Evolutionary conservation across 768 basidiomycete genomes (phyloP), one percentile per base, ranked within the genome.

Genomic region (Lactarius trivialis): DNA sequence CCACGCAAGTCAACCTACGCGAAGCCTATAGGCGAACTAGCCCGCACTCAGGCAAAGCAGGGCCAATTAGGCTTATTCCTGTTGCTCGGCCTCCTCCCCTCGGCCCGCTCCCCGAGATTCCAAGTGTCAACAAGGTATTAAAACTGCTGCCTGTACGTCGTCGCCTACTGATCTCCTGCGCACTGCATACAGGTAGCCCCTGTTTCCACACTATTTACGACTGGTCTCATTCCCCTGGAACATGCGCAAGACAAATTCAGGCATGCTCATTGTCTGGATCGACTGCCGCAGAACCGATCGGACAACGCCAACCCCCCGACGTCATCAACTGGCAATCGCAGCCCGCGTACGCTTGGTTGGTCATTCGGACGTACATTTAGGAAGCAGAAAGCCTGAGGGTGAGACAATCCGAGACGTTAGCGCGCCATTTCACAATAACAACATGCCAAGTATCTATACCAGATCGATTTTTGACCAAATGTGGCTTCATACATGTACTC

Each of bases 201-300:
- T 15, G 28, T 64, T 43, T 2, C 58, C 32, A 64, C 63, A 3
- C 48, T 64, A 2, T 64, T 63, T 32, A 24, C 63, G 15, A 56
- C 58, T 0, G 39, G 53, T 32, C 63, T 64, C 24, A 64, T 64
- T 21, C 53, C 63, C 8, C 58, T 64, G 37, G 32, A 50, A 32
- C 37, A 17, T 34, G 63, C 63, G 11, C 32, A 34, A 43, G 53
- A 64, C 33, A 64, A 64, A 51, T 64, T 64, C 32, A 64, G 50
- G 32, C 54, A 64, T 60, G 63, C 63, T 6, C 63, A 64, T 34
- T 64, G 63, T 43, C 53, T 64, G 48, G 63, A 64, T 14, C 56
- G 28, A 37, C 34, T 63, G 32, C 57, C 61, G 24, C 50, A 6
- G 19, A 32, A 32, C 50, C 50, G 15, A 17, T 28, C 26, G 17